Percentiles rank a stretch among this genome's conserved stretches.
Evolutionary conservation across 305 asterid species (phyloP).

Genomic region (Withania somnifera): DNA sequence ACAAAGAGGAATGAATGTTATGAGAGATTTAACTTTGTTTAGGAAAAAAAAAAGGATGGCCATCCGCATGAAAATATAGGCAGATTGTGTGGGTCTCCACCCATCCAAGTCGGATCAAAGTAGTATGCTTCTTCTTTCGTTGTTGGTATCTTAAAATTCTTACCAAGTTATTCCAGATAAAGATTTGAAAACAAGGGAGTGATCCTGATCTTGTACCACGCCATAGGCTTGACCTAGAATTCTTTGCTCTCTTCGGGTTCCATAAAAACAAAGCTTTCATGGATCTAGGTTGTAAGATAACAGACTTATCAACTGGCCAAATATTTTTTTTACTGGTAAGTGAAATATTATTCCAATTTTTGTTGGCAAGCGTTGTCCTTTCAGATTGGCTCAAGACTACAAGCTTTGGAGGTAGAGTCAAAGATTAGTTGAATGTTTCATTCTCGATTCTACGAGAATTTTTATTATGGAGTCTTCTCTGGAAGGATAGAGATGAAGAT

Average conservation of each 20-base stretch:
- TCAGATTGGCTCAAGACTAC: background rate
- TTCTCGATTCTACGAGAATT: no score
- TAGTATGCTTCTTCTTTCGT: background rate
- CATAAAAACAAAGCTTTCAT: background rate
- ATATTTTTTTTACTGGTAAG: background rate
- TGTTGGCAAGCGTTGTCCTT: background rate
- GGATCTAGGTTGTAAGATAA: background rate
- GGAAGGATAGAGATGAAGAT: background rate
- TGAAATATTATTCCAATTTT: background rate
- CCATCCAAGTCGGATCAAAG: background rate
- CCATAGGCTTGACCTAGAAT: background rate
- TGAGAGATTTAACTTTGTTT: background rate
- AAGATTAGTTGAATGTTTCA: background rate
- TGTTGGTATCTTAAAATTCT: background rate
- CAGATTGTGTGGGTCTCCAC: background rate
- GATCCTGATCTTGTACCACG: background rate
- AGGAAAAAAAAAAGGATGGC: background rate
- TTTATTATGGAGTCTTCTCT: background rate
- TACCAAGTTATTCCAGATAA: background rate
- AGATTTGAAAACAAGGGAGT: background rate
- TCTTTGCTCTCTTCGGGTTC: background rate
- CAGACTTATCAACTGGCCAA: background rate
- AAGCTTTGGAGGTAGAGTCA: background rate
- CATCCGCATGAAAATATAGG: background rate
- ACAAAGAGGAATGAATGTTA: background rate